Evolutionary conservation across 2,329 filamentous ascomycete genomes (phyloP), one percentile per base, ranked within the genome.

Genomic region (Alternaria panax): DNA sequence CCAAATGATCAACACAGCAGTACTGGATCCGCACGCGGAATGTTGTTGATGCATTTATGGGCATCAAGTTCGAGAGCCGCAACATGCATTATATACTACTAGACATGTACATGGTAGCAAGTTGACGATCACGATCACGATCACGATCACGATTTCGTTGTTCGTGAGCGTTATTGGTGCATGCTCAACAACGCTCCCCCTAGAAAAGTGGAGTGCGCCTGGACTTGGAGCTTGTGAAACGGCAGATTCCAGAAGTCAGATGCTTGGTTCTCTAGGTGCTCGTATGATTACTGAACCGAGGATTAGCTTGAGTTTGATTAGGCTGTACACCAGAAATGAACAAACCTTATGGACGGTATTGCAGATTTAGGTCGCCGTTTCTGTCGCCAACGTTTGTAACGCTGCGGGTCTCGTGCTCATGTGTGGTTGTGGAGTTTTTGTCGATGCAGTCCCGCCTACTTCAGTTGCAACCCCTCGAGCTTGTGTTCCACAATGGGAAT

Each of bases 401-500:
- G 45, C 30, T 12, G 8, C 36, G 7, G 30, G 9, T 36, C 16
- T 24, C 5, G 18, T 14, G 45, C 5, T 12, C 20, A 36, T 25
- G 45, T 16, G 45, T 22, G 20, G 9, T 36, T 2, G 7, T 48
- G 28, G 7, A 25, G 14, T 14, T 51, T 32, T 5, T 22, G 28
- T 27, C 20, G 27, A 25, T 27, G n/a, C 43, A 12, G 50, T 4
- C 11, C 18, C 43, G 32, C 25, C 76, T 71, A 79, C 52, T 72
- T 70, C 53, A 79, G 48, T 27, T 73, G 69, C n/a, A 85, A 75
- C 42, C 78, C 79, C 60, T 96, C 92, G 60, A 89, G 79, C 27
- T 76, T 85, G 55, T 88, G 87, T 56, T 92, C 88, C n/a, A 93
- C 86, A 5, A 92, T 80, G 3, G 88, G 89, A 46, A 97, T 67